Evolutionary conservation across 2,329 filamentous ascomycete genomes (phyloP).

Genomic region (Colletotrichum eremochloae): DNA sequence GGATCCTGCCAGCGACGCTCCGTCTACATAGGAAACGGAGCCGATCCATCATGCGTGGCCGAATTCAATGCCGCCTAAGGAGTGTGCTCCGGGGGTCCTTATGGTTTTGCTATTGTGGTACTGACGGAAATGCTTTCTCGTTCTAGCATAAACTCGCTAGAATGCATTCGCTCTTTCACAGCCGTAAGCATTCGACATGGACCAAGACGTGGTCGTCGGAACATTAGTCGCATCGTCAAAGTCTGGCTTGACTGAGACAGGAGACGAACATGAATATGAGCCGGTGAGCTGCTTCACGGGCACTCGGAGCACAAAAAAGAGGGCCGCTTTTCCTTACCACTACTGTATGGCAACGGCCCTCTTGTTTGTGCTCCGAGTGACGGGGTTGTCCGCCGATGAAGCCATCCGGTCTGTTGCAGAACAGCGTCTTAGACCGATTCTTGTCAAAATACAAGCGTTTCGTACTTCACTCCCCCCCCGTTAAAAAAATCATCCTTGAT

Average conservation of each 20-base stretch:
- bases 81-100: conserved; percentile 13
- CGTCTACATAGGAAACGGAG: conserved; percentile 30
- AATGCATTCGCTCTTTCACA: not conserved
- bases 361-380: too few relatives aligned
- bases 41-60: conserved; percentile 37
- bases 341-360: too few relatives aligned
- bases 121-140: conserved; percentile 10
- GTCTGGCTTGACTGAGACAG: not conserved
- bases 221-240: not conserved
- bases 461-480: not conserved
- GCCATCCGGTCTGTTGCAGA: conserved; percentile 9
- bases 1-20: conserved; percentile 21
- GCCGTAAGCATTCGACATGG: not conserved
- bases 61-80: conserved; percentile 18
- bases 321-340: too few relatives aligned
- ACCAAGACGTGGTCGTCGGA: not conserved
- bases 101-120: conserved; percentile 20
- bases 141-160: not conserved
- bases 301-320: too few relatives aligned
- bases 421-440: not conserved
- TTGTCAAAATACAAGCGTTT: not conserved
- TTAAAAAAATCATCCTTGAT: not conserved
- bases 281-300: not conserved
- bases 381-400: not conserved
- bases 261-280: not conserved